Base-by-base conservation (phyloP, 139 green algal genomes). In the Coelastrella sp. region DNA sequence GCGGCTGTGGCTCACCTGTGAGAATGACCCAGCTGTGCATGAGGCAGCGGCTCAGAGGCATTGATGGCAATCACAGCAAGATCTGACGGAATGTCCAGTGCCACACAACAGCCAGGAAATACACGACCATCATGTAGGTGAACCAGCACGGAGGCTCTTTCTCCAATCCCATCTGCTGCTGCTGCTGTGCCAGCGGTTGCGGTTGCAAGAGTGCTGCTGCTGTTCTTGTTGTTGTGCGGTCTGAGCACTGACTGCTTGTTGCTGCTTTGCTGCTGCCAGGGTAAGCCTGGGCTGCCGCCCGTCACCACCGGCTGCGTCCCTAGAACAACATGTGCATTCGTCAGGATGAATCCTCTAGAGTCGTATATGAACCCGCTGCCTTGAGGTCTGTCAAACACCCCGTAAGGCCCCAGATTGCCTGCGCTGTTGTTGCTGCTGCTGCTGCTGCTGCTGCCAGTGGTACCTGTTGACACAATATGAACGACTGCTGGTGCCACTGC, bases 281-380 rank as follows among this genome's bases (percentile, higher is more conserved):
- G 24, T 20, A 25, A 20, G 84, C 56, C 27, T 7, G 25, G 17
- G 17, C 59, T 75, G 81, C n/a, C 6, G 81, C 59, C 81, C 19
- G 68, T 49, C 59, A 74, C 27, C 56, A 27, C 63, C 1, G 82
- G 68, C 0, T 73, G 84, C 63, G 84, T 81, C 24, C 72, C 94
- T 10, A 92, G 89, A 17, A 98, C 92, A 12, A 98, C 96, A 89
- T 98, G 96, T 22, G 95, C 95, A 76, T 98, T 98, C 83, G 96
- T 98, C 57, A 97, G 87, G 27, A 98, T 96, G 76, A 87, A 92
- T 25, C 96, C 96, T 56, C 91, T 85, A 0, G 93, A 14, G 57
- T 93, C 85, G 24, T 97, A 92, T 15, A 98, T 93, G 86, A 96
- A 95, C 3, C 96, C 96, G 20, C 89, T 94, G 60, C 96, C 96